phyloP scores from a whole-genome alignment of 2,329 filamentous ascomycete species.

The Chaetomiaceae sp. region DNA sequence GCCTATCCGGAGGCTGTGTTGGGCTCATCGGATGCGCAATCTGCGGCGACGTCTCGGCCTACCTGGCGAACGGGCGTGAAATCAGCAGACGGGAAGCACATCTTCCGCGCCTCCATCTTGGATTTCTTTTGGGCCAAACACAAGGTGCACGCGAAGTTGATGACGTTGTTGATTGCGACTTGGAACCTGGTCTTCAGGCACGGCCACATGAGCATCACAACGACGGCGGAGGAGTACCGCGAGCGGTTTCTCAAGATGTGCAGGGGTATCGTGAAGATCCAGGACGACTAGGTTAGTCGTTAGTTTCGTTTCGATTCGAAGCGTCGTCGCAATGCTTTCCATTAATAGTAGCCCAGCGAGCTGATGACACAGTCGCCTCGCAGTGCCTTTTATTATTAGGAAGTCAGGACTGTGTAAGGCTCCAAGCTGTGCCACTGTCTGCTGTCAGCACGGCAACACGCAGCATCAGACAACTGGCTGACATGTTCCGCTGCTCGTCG shows the following conservation, averaged over 20 bases:
- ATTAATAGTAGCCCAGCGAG: too few species aligned
- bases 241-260: conserved; percentile 47
- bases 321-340: too few species aligned
- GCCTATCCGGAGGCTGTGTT: conserved; percentile 14
- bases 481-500: too few species aligned
- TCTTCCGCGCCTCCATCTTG: conserved; percentile 61
- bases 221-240: conserved; percentile 61
- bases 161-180: conserved; percentile 58
- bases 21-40: conserved; percentile 20
- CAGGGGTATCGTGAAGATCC: conserved; percentile 28
- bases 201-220: conserved; percentile 71
- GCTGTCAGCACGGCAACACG: too few species aligned
- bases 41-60: conserved; percentile 30
- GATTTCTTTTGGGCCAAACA: conserved; percentile 79
- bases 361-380: too few species aligned
- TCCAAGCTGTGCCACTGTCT: too few species aligned
- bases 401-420: too few species aligned
- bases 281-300: background rate
- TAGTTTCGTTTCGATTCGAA: too few species aligned
- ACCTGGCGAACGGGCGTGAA: conserved; percentile 57
- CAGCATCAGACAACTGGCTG: too few species aligned
- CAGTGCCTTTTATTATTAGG: too few species aligned
- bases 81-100: conserved; percentile 57
- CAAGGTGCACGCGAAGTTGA: conserved; percentile 56
- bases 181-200: conserved; percentile 59